Evolutionary conservation across 2,329 filamentous ascomycete species (phyloP).

Genomic region (Penicillium sp.): DNA sequence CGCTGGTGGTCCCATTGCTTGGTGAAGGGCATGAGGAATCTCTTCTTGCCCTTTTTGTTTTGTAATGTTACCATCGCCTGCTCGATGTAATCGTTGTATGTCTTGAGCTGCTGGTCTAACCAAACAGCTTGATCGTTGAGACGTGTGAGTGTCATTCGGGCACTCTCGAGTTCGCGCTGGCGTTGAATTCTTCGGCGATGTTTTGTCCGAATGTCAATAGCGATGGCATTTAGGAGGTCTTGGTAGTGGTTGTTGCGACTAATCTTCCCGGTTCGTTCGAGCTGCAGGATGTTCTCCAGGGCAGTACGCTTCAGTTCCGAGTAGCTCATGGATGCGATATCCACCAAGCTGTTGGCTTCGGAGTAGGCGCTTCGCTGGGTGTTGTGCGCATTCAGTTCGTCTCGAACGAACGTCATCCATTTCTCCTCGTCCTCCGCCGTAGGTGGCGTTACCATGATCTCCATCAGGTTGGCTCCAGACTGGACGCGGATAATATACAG

Average conservation of each 20-base stretch:
- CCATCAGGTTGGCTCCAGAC: slow-evolving; percentile 86
- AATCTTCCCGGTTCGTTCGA: slow-evolving; percentile 87
- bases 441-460: slow-evolving; percentile 92
- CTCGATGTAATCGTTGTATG: slow-evolving; percentile 99
- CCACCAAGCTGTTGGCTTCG: slow-evolving; percentile 80
- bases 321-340: slow-evolving; percentile 88
- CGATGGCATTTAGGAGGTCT: slow-evolving; percentile 96
- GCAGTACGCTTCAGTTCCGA: slow-evolving; percentile 90
- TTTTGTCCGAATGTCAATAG: slow-evolving; percentile 95
- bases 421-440: slow-evolving; percentile 84
- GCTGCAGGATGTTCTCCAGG: slow-evolving; percentile 87
- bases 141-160: slow-evolving; percentile 52
- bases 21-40: slow-evolving; percentile 93
- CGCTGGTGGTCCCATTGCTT: slow-evolving; percentile 99
- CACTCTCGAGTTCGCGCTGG: slow-evolving; percentile 80
- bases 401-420: slow-evolving; percentile 79
- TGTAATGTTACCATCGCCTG: slow-evolving; percentile 97
- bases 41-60: slow-evolving; percentile 94
- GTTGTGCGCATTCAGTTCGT: slow-evolving; percentile 74
- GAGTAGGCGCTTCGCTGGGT: slow-evolving; percentile 84
- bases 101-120: slow-evolving; percentile 93
- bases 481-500: slow-evolving; percentile 98
- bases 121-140: slow-evolving; percentile 74
- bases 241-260: slow-evolving; percentile 89
- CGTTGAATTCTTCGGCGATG: slow-evolving; percentile 90